Percentiles rank a stretch among this genome's conserved stretches.
Conservation (phyloP, 306 rosid species). For the Rosa persica region DNA sequence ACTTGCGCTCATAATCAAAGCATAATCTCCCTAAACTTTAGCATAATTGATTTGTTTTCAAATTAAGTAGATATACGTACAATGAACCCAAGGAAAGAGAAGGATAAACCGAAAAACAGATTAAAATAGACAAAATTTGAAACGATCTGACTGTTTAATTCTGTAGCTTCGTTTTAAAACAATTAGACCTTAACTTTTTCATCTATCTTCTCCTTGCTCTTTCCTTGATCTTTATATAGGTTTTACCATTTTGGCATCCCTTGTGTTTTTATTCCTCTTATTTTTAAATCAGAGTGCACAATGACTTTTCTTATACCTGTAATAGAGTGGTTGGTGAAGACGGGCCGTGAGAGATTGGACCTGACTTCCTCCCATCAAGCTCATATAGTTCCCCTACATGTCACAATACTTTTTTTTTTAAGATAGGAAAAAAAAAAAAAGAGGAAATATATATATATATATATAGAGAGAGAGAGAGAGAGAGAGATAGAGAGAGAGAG, state of each 20-base stretch:
- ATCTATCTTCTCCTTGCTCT: background rate
- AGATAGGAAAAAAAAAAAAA: background rate
- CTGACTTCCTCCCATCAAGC: constrained; percentile 84
- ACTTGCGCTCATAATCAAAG: background rate
- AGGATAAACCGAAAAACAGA: background rate
- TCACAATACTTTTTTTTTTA: background rate
- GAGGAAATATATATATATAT: no score
- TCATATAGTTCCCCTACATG: constrained; percentile 71
- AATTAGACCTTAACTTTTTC: background rate
- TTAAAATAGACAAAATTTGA: background rate
- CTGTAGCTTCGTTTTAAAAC: background rate
- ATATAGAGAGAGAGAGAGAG: background rate
- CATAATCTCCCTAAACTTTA: background rate
- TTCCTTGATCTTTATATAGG: background rate
- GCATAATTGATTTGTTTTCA: background rate
- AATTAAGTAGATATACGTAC: background rate
- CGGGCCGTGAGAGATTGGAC: constrained; percentile 75
- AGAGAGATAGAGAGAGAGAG: constrained; percentile 10
- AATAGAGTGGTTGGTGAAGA: constrained; percentile 64
- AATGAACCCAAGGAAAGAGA: background rate
- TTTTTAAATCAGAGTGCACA: background rate
- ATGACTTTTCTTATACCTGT: constrained; percentile 41
- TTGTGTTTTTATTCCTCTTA: background rate
- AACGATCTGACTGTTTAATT: background rate
- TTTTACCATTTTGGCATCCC: background rate